Evolutionary conservation across 805 yeast genomes (phyloP).

Genomic region (Candida ficus): DNA sequence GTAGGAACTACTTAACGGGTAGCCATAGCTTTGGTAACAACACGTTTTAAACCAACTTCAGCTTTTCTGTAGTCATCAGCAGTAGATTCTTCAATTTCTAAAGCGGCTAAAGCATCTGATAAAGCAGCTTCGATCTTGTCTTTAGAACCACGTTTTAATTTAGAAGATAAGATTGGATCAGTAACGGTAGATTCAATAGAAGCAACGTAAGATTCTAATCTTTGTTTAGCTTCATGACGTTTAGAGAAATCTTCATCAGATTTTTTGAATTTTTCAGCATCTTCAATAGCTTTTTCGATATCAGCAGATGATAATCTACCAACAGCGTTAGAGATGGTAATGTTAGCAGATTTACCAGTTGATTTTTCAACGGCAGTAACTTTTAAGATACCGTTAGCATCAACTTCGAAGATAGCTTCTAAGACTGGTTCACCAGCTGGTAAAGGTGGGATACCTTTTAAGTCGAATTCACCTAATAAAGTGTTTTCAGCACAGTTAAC

Average conservation of each 20-base stretch:
- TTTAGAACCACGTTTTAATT: slow-evolving; percentile 95
- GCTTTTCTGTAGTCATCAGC: slow-evolving; percentile 99
- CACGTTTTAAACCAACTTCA: slow-evolving; percentile 98
- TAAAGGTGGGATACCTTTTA: slow-evolving; percentile 94
- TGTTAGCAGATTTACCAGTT: slow-evolving; percentile 97
- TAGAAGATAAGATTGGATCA: slow-evolving; percentile 97
- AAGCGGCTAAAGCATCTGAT: slow-evolving; percentile 96
- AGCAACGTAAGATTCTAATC: slow-evolving; percentile 96
- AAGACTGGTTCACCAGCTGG: slow-evolving; percentile 99
- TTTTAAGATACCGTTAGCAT: slow-evolving; percentile 99
- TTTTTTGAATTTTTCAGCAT: slow-evolving; percentile 98
- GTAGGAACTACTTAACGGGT: slow-evolving; percentile 63
- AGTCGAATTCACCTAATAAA: slow-evolving; percentile 94
- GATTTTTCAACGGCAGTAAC: slow-evolving; percentile 98
- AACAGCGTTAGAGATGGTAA: slow-evolving; percentile 97
- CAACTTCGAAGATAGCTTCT: slow-evolving; percentile 98
- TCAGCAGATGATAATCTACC: slow-evolving; percentile 97
- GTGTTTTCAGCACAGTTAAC: slow-evolving; percentile 94
- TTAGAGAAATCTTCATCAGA: slow-evolving; percentile 99
- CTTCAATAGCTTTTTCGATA: slow-evolving; percentile 97
- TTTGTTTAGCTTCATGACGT: slow-evolving; percentile 99
- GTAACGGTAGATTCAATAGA: slow-evolving; percentile 93
- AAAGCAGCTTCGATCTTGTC: slow-evolving; percentile 97
- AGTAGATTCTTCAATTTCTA: slow-evolving; percentile 92
- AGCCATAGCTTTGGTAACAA: slow-evolving; percentile 98